Evolutionary conservation across 306 rosid species (phyloP).

Genomic region (Leucaena leucocephala): DNA sequence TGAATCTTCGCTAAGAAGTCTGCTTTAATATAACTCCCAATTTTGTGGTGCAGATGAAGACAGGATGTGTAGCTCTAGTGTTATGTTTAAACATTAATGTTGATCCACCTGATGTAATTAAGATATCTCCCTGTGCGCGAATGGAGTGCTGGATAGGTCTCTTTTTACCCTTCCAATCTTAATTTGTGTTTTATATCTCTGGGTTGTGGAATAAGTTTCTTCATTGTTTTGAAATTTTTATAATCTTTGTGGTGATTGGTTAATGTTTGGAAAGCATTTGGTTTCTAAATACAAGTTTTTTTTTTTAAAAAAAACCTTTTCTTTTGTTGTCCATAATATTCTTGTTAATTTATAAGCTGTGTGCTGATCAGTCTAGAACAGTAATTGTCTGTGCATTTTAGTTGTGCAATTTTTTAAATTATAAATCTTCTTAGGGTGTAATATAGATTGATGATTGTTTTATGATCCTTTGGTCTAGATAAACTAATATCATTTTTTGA

Average conservation of each 20-base stretch:
- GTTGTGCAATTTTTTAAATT: slow-evolving; percentile 4
- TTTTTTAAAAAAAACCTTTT: not conserved
- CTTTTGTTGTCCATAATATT: not conserved
- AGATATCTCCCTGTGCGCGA: slow-evolving; percentile 99
- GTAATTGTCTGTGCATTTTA: slow-evolving; percentile 17
- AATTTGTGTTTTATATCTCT: slow-evolving; percentile 20
- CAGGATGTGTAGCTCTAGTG: slow-evolving; percentile 98
- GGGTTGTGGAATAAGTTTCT: slow-evolving; percentile 25
- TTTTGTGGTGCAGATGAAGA: slow-evolving; percentile 92
- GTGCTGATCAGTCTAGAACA: slow-evolving; percentile 14
- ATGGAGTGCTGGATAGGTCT: slow-evolving; percentile 99
- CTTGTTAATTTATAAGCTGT: slow-evolving; percentile 17
- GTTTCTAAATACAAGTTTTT: slow-evolving; percentile 3
- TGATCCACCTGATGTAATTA: slow-evolving; percentile 99
- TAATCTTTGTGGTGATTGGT: slow-evolving; percentile 14
- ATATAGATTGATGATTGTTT: slow-evolving; percentile 23
- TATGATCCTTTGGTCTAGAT: not conserved
- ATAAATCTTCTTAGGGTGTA: slow-evolving; percentile 12
- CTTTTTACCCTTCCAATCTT: slow-evolving; percentile 46
- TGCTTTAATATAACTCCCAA: slow-evolving; percentile 49
- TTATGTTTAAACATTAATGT: slow-evolving; percentile 97
- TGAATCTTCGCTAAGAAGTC: slow-evolving; percentile 13
- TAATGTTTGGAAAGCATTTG: slow-evolving; percentile 12
- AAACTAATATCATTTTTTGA: not conserved
- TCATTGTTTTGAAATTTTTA: slow-evolving; percentile 24